Conservation (phyloP, 768 basidiomycete genomes). For the Calocybe cyanea region DNA sequence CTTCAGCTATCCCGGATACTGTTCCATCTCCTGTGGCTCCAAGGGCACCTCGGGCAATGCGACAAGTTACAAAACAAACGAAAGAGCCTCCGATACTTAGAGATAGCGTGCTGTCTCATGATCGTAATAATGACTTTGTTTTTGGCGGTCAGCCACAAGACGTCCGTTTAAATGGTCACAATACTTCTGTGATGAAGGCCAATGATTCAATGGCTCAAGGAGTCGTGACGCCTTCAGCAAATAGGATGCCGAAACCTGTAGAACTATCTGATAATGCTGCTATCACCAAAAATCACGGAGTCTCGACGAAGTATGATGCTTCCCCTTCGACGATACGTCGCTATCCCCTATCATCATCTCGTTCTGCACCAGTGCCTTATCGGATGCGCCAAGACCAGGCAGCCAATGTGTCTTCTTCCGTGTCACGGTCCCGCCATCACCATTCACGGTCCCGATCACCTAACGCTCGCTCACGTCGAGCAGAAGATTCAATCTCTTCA, state of each 20-base stretch:
- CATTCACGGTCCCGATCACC: constrained; percentile 7
- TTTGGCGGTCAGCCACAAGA: too few species aligned
- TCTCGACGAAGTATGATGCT: constrained; percentile 1
- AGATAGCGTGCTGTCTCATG: too few species aligned
- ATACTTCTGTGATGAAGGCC: too few species aligned
- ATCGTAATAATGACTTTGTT: too few species aligned
- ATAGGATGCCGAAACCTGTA: neutral
- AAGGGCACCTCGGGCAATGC: constrained; percentile 20
- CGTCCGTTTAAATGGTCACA: too few species aligned
- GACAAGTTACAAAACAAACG: constrained; percentile 1
- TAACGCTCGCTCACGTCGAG: neutral
- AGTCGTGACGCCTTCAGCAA: neutral
- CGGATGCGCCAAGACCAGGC: neutral
- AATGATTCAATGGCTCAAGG: too few species aligned
- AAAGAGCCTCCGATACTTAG: neutral
- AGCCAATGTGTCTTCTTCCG: neutral
- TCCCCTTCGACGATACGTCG: constrained; percentile 6
- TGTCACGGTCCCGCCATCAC: neutral
- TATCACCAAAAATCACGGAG: neutral
- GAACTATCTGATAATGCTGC: neutral
- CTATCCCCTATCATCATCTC: neutral
- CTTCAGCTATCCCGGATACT: constrained; percentile 5
- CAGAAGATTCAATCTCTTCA: neutral
- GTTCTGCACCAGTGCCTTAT: neutral
- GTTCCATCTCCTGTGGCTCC: constrained; percentile 8